Evolutionary conservation across 371 early-diverging fungal genomes (phyloP), one percentile per base, ranked within the genome.

Genomic region (Lichtheimia hyalospora): DNA sequence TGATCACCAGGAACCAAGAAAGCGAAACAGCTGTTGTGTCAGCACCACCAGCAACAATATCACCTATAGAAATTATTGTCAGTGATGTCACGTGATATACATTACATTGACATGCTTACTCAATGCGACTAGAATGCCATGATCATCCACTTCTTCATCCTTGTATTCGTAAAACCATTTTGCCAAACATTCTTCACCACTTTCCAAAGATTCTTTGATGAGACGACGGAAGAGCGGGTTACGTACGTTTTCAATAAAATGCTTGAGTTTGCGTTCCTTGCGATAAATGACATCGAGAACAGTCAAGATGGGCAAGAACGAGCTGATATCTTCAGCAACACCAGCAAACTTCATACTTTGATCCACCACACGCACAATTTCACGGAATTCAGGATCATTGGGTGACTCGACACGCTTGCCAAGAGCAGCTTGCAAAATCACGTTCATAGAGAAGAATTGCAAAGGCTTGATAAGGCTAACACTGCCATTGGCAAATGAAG

Each of bases 31-130:
- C 57, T 5, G 44, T 59, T 3, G 69, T 64, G 49, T 68, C 69
- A n/a, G 69, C 40, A 49, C 64, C 69, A 46, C 62, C 69, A 46
- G 43, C 58, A 56, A 68, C 49, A n/a, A 68, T 49, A 51, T 27
- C 52, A 6, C 24, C 52, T 24, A 51, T 13, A 21, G 1, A 24
- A 2, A 27, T 3, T 0, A 15, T 6, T 5, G 23, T 51, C 25
- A 23, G 15, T 21, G 2, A 27, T 24, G 27, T n/a, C 25, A n/a
- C 21, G 21, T 15, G 52, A 21, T 13, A 20, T 14, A 15, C 18
- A n/a, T 8, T 0, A 14, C 6, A 20, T 43, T 5, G 25, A 2
- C 6, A 10, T 8, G 25, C 60, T 58, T 72, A 70, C 76, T 54
- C 28, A 68, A 56, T 8, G 66, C 54, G 0, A 66, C 54, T 1